phyloP scores from a whole-genome alignment of 2,329 filamentous ascomycete species.

The Colletotrichum cereale region DNA sequence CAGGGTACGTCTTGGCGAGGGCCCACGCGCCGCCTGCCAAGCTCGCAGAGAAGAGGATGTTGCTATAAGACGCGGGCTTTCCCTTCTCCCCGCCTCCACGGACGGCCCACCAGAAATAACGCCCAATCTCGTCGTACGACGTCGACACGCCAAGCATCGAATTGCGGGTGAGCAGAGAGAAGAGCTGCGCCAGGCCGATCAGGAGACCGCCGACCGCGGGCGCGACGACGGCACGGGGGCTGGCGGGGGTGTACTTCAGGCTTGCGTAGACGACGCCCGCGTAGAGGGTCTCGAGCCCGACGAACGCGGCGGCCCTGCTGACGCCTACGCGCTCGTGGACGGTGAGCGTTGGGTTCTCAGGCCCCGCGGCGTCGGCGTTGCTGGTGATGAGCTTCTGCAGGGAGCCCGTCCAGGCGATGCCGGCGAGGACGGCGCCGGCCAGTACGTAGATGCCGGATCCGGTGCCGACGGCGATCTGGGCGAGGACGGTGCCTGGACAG shows the following conservation, averaged over 20 bases:
- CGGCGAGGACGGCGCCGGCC: conserved; percentile 67
- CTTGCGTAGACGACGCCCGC: conserved; percentile 55
- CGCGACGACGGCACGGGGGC: conserved; percentile 50
- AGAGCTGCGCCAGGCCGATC: conserved; percentile 69
- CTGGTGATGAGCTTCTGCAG: conserved; percentile 52
- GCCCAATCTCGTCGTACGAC: conserved; percentile 72
- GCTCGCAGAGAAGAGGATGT: conserved; percentile 66
- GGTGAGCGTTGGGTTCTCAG: conserved; percentile 46
- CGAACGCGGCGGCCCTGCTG: conserved; percentile 51
- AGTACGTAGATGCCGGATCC: conserved; percentile 65
- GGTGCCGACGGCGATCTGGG: conserved; percentile 68
- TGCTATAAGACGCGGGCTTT: conserved; percentile 53
- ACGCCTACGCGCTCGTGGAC: conserved; percentile 57
- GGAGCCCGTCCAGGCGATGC: conserved; percentile 63
- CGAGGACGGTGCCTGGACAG: conserved; percentile 74
- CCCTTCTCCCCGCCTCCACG: conserved; percentile 45
- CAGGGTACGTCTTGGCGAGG: conserved; percentile 50
- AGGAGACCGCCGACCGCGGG: conserved; percentile 68
- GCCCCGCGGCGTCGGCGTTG: conserved; percentile 44
- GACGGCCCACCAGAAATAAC: conserved; percentile 62
- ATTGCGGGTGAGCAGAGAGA: conserved; percentile 65
- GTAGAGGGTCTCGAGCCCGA: conserved; percentile 59
- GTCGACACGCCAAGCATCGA: conserved; percentile 71
- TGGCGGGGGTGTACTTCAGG: conserved; percentile 49
- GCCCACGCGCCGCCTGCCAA: conserved; percentile 61